Conservation (phyloP, 2,329 filamentous ascomycete species). For the Xylaria sp. region DNA sequence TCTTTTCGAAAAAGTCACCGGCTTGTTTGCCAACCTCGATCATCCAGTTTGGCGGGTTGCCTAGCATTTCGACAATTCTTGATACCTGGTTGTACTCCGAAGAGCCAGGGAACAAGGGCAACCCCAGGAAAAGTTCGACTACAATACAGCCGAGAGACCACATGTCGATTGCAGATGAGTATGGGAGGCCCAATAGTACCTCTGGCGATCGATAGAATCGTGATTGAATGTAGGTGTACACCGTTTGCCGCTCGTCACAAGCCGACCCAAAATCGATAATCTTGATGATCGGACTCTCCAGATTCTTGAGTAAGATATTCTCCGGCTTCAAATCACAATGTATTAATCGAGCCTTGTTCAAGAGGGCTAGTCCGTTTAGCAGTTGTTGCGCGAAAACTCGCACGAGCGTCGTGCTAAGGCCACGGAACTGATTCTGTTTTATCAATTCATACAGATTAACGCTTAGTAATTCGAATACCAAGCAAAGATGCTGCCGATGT, state of each 20-base stretch:
- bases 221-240: slow-evolving; percentile 99
- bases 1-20: slow-evolving; percentile 96
- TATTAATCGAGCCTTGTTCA: slow-evolving; percentile 96
- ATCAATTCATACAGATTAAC: slow-evolving; percentile 99
- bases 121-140: slow-evolving; percentile 93
- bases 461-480: slow-evolving; percentile 95
- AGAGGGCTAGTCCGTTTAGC: slow-evolving; percentile 87
- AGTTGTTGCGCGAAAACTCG: slow-evolving; percentile 98
- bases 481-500: slow-evolving; percentile 93
- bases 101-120: slow-evolving; percentile 94
- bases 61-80: slow-evolving; percentile 97
- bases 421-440: slow-evolving; percentile 99
- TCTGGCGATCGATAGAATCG: slow-evolving; percentile 98
- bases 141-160: slow-evolving; percentile 99
- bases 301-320: slow-evolving; percentile 96
- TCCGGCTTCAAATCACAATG: slow-evolving; percentile 99
- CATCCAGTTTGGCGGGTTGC: slow-evolving; percentile 98
- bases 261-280: slow-evolving; percentile 99
- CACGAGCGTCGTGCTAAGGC: slow-evolving; percentile 94
- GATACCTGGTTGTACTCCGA: slow-evolving; percentile 99
- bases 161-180: slow-evolving; percentile 99
- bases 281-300: slow-evolving; percentile 99
- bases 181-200: slow-evolving; percentile 92
- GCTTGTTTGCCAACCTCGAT: slow-evolving; percentile 98
- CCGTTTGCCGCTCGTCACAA: slow-evolving; percentile 96